A percentile compares a stretch with the other conserved stretches of the same genome.
These are phyloP conservation scores for Rhizoctonia solani DNA, from an alignment of 1,284 basidiomycete genomes.

Conservation along the genomic window DNA sequence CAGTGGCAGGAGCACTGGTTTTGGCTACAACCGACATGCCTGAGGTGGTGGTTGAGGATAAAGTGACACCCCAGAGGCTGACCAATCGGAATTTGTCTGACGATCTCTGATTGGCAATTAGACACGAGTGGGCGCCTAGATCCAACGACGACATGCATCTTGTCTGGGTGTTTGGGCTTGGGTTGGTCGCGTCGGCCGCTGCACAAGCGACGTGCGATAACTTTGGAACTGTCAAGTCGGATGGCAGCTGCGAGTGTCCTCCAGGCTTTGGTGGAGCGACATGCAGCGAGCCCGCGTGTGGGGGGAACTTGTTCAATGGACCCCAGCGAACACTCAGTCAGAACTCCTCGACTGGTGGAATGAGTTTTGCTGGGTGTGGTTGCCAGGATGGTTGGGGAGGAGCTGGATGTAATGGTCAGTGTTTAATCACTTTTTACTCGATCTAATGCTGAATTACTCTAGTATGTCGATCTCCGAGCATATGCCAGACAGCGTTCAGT, in stretches of 20 bases:
- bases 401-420: conserved; percentile 66
- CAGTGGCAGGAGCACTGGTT: conserved; percentile 39
- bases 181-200: background rate
- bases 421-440: background rate
- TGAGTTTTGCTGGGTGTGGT: conserved; percentile 60
- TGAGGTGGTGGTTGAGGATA: background rate
- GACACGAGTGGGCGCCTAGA: too few species aligned
- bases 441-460: background rate
- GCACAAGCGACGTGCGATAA: conserved; percentile 60
- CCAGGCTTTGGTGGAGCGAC: conserved; percentile 72
- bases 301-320: conserved; percentile 78
- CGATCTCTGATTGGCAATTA: too few species aligned
- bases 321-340: conserved; percentile 55
- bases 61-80: too few species aligned
- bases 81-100: too few species aligned
- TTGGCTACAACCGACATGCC: conserved; percentile 28
- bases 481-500: conserved; percentile 62
- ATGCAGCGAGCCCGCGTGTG: conserved; percentile 74
- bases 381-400: conserved; percentile 78
- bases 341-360: conserved; percentile 38
- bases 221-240: conserved; percentile 57
- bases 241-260: conserved; percentile 71
- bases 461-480: conserved; percentile 63
- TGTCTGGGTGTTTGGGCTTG: conserved; percentile 3
- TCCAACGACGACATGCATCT: conserved; percentile 19